Evolutionary conservation across 2,329 filamentous ascomycete genomes (phyloP).

Genomic region (Scytalidium sp.): DNA sequence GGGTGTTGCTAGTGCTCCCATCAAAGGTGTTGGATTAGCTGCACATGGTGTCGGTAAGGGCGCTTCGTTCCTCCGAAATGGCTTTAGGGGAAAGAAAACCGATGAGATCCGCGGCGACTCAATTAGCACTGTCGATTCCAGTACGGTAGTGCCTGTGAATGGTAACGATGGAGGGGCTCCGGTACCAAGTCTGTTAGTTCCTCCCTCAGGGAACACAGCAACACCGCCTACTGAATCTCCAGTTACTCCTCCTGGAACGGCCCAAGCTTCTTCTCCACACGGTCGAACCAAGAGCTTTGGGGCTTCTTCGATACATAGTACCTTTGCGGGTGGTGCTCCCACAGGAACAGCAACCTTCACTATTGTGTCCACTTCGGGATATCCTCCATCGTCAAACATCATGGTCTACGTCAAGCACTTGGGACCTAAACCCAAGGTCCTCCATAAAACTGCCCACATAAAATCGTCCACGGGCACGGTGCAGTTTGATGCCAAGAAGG

Average conservation of each 20-base stretch:
- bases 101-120: slow-evolving; percentile 34
- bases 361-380: slow-evolving; percentile 75
- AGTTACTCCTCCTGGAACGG: slow-evolving; percentile 23
- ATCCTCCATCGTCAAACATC: slow-evolving; percentile 72
- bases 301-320: slow-evolving; percentile 65
- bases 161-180: slow-evolving; percentile 33
- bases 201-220: slow-evolving; percentile 6
- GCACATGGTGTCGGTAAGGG: slow-evolving; percentile 71
- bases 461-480: slow-evolving; percentile 67
- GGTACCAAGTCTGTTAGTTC: slow-evolving; percentile 16
- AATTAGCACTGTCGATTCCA: background rate
- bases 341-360: slow-evolving; percentile 77
- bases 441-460: slow-evolving; percentile 91
- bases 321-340: slow-evolving; percentile 54
- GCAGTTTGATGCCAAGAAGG: slow-evolving; percentile 60
- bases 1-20: slow-evolving; percentile 77
- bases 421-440: slow-evolving; percentile 66
- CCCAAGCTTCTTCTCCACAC: slow-evolving; percentile 16
- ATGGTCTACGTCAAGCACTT: slow-evolving; percentile 71
- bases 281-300: slow-evolving; percentile 56
- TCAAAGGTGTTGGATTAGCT: slow-evolving; percentile 83
- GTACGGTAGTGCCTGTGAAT: slow-evolving; percentile 36
- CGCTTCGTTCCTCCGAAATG: slow-evolving; percentile 84
- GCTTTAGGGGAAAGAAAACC: slow-evolving; percentile 72
- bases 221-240: slow-evolving; percentile 8